Evolutionary conservation across 2,329 filamentous ascomycete genomes (phyloP), one percentile per base, ranked within the genome.

Genomic region (Cytospora piceae): DNA sequence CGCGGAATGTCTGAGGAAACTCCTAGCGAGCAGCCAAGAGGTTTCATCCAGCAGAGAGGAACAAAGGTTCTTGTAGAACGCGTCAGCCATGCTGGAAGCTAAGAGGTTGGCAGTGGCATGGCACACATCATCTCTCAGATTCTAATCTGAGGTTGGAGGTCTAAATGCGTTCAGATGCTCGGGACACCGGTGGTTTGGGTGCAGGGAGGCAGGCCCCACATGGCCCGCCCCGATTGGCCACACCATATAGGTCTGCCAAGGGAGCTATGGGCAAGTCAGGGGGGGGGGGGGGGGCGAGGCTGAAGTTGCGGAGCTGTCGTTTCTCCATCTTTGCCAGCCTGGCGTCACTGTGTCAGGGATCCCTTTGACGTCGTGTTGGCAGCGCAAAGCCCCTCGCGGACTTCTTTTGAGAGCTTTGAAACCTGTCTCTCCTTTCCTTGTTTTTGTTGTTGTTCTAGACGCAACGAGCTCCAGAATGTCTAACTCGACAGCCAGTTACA

Each of bases 401-500:
- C 39, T 53, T 53, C 20, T 22, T 58, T 60, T 22, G 14, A 63
- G 51, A 39, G 49, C 49, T 46, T 22, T 53, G 51, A 59, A 24
- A 51, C 29, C 46, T 60, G 55, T 32, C 22, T 32, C 37, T 58
- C 55, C 14, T 53, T 39, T 55, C 55, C 22, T 53, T 58, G 42
- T 56, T 66, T 56, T 58, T 24, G 27, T 60, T 39, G 27, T 37
- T 42, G n/a, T 54, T 51, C 64, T 32, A 37, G 57, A 68, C 64
- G 53, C 55, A 31, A 59, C 56, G 22, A 32, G 34, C 46, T 37
- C 39, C 67, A 61, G 61, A 55, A 72, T 72, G 68, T 71, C 76
- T 70, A 76, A 76, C 67, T 77, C 74, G 72, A 76, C 80, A 56
- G 77, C 78, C 66, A 89, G 84, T 78, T 97, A 97, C 82, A 99